Percentiles rank a stretch among this genome's conserved stretches.
These are phyloP conservation scores for Triangularia verruculosa DNA, from an alignment of 2,329 filamentous ascomycete species.

Conservation along the genomic window DNA sequence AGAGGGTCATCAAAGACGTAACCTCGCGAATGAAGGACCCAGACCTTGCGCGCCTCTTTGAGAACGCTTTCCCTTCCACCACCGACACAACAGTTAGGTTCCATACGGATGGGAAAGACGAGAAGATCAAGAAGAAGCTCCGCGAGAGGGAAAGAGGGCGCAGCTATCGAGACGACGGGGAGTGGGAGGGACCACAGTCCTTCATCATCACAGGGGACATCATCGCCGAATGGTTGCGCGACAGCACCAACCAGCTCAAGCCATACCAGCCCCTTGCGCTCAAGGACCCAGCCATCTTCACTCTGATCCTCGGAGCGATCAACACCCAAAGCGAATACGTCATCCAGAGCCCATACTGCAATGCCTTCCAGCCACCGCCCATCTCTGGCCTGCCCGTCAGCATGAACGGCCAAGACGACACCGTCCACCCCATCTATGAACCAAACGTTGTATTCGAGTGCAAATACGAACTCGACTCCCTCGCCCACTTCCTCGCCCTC, in stretches of 20 bases:
- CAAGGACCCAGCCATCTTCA: conserved; percentile 74
- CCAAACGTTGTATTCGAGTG: conserved; percentile 88
- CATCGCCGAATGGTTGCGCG: conserved; percentile 88
- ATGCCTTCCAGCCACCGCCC: conserved; percentile 93
- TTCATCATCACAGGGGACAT: conserved; percentile 93
- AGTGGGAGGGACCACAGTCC: conserved; percentile 82
- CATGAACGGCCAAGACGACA: conserved; percentile 77
- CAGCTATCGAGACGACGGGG: conserved; percentile 46
- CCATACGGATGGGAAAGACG: conserved; percentile 62
- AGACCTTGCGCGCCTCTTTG: conserved; percentile 87
- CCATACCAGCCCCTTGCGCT: conserved; percentile 85
- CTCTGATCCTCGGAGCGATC: conserved; percentile 85
- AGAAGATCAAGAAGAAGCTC: conserved; percentile 38
- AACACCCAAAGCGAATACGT: conserved; percentile 96
- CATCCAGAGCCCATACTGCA: conserved; percentile 93
- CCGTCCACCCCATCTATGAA: conserved; percentile 84
- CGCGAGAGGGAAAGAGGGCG: conserved; percentile 21
- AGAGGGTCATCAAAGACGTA: conserved; percentile 81
- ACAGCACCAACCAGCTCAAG: conserved; percentile 85
- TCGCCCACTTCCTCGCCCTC: conserved; percentile 85
- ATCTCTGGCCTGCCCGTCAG: conserved; percentile 71
- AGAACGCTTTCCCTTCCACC: conserved; percentile 91
- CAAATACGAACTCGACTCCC: conserved; percentile 96
- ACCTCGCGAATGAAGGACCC: conserved; percentile 76
- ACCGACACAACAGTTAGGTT: conserved; percentile 88